Evolutionary conservation across 345 rosid genomes (phyloP).

Genomic region (Euphorbia tirucalli): DNA sequence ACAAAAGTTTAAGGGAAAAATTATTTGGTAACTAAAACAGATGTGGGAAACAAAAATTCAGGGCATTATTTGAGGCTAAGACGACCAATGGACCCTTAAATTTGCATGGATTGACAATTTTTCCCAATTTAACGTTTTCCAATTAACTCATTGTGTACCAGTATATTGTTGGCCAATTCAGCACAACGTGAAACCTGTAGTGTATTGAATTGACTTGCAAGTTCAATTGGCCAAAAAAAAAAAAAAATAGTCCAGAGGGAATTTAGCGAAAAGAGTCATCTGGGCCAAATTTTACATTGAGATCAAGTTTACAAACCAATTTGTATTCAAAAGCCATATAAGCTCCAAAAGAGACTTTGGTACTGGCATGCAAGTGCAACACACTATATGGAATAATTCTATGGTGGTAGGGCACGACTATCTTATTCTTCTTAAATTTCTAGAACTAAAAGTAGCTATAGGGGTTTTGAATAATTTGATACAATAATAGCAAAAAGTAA

Average conservation of each 20-base stretch:
- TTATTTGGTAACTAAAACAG: constrained; percentile 13
- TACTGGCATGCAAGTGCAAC: background rate
- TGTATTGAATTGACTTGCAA: background rate
- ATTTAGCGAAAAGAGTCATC: background rate
- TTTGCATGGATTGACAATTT: background rate
- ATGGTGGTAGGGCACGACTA: background rate
- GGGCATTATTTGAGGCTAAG: background rate
- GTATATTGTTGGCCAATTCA: background rate
- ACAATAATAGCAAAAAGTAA: background rate
- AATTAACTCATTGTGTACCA: background rate
- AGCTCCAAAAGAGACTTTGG: constrained; percentile 8
- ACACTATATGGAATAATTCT: background rate
- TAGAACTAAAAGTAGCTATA: background rate
- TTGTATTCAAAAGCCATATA: background rate
- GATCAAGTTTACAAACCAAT: background rate
- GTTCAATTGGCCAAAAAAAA: background rate
- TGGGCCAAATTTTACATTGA: background rate
- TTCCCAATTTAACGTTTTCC: background rate
- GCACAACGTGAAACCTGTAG: background rate
- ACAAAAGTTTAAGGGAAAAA: constrained; percentile 20
- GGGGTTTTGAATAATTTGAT: background rate
- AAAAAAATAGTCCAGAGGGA: too few relatives aligned
- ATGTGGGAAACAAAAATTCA: constrained; percentile 2
- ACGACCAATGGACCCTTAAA: background rate
- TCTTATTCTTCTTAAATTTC: background rate